phyloP scores from a whole-genome alignment of 2,329 filamentous ascomycete genomes.

The Aureobasidium sp. region DNA sequence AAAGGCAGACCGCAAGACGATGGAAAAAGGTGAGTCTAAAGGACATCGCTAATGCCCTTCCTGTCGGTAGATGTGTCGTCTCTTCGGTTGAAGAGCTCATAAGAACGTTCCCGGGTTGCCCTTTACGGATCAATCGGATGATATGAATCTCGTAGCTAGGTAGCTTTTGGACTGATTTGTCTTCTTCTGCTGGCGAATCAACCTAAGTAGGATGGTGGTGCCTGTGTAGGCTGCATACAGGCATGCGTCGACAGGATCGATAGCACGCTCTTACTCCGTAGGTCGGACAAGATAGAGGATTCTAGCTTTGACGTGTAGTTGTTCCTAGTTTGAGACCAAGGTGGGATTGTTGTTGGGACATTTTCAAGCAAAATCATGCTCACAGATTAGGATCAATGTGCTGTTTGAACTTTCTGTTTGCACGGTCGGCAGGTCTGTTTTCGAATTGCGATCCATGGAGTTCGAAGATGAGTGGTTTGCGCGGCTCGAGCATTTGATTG shows the following conservation, averaged over 20 bases:
- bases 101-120: too few relatives aligned
- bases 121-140: too few relatives aligned
- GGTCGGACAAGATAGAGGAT: too few relatives aligned
- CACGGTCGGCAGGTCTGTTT: conserved; percentile 72
- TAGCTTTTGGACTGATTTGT: too few relatives aligned
- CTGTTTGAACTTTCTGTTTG: conserved; percentile 85
- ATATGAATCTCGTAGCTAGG: too few relatives aligned
- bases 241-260: neutral
- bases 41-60: too few relatives aligned
- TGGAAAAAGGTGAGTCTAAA: too few relatives aligned
- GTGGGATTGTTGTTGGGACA: neutral
- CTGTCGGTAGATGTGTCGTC: too few relatives aligned
- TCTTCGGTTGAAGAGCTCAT: too few relatives aligned
- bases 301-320: too few relatives aligned
- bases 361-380: conserved; percentile 24
- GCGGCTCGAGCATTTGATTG: conserved; percentile 21
- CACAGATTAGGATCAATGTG: conserved; percentile 71
- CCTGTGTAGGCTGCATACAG: neutral
- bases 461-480: conserved; percentile 64
- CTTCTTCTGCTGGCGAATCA: neutral
- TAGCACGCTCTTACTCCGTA: neutral
- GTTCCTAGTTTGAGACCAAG: neutral
- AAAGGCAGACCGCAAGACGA: too few relatives aligned
- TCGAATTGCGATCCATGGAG: conserved; percentile 83
- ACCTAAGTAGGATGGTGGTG: too few relatives aligned